These are phyloP conservation scores for Phytopythium aichiense DNA, from an alignment of 352 stramenopile species.

Conservation along the genomic window DNA sequence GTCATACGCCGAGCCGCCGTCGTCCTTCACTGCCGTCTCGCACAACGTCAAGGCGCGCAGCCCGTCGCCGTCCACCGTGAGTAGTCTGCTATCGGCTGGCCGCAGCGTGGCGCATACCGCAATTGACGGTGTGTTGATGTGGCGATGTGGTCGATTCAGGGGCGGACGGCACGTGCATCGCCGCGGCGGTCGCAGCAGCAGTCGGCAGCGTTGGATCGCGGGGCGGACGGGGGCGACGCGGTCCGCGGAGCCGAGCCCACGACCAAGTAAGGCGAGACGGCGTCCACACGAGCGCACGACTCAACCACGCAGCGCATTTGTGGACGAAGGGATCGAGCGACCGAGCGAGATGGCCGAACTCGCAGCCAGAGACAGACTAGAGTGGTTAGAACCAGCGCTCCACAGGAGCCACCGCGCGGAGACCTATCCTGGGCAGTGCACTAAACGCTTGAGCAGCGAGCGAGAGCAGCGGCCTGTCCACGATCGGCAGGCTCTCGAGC, in stretches of 20 bases:
- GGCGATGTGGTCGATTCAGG: background rate
- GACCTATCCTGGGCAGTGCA: too few species aligned
- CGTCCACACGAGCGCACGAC: background rate
- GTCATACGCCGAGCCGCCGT: conserved; percentile 64
- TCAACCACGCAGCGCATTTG: background rate
- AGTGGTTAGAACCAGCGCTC: background rate
- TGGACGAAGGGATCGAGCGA: background rate
- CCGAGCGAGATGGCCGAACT: too few species aligned
- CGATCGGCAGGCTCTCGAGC: too few species aligned
- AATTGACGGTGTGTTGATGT: background rate
- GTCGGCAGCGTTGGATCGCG: background rate
- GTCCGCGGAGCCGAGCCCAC: conserved; percentile 3
- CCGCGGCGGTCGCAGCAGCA: conserved; percentile 2
- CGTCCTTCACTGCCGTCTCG: conserved; percentile 67
- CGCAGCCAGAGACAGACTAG: background rate
- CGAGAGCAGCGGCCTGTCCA: too few species aligned
- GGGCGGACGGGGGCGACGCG: background rate
- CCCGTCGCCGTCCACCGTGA: conserved; percentile 3
- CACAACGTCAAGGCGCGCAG: conserved; percentile 59
- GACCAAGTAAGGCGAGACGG: background rate
- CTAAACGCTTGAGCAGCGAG: too few species aligned
- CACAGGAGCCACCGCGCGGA: too few species aligned
- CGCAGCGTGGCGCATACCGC: background rate
- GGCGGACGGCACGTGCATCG: background rate
- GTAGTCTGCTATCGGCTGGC: background rate